These are phyloP conservation scores for Phyllostachys edulis DNA, from an alignment of 176 grass and related monocot genomes.

Conservation along the genomic window DNA sequence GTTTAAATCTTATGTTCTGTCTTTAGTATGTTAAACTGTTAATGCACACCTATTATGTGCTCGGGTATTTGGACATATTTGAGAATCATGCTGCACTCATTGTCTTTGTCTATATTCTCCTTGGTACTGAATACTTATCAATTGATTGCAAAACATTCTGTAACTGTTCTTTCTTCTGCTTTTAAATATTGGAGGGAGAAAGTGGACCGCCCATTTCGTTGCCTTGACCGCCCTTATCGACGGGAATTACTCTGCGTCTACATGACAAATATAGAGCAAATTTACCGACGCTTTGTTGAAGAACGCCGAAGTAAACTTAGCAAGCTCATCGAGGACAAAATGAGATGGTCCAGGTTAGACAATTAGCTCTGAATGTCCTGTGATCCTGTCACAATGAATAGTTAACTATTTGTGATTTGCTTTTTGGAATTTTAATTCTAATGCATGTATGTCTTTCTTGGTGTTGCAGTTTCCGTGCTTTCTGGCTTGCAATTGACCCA, in stretches of 20 bases:
- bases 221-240: slow-evolving; percentile 75
- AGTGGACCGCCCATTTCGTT: slow-evolving; percentile 63
- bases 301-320: slow-evolving; percentile 66
- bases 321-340: slow-evolving; percentile 76
- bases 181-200: slow-evolving; percentile 62
- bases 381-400: neutral
- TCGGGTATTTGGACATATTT: slow-evolving; percentile 5
- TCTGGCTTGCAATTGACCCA: slow-evolving; percentile 73
- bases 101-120: neutral
- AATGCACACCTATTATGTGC: slow-evolving; percentile 19
- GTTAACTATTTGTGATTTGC: neutral
- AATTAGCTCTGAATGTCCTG: slow-evolving; percentile 3
- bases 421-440: neutral
- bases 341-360: slow-evolving; percentile 82
- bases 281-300: slow-evolving; percentile 78
- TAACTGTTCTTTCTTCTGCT: slow-evolving; percentile 29
- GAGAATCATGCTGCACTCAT: neutral
- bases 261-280: slow-evolving; percentile 89
- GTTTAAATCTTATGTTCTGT: slow-evolving; percentile 15
- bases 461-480: slow-evolving; percentile 73
- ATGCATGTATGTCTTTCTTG: slow-evolving; percentile 30
- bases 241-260: slow-evolving; percentile 82
- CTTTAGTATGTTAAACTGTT: neutral
- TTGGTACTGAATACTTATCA: neutral
- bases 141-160: slow-evolving; percentile 3